phyloP scores from a whole-genome alignment of 1,284 basidiomycete species.

The Sporisorium exsertum region DNA sequence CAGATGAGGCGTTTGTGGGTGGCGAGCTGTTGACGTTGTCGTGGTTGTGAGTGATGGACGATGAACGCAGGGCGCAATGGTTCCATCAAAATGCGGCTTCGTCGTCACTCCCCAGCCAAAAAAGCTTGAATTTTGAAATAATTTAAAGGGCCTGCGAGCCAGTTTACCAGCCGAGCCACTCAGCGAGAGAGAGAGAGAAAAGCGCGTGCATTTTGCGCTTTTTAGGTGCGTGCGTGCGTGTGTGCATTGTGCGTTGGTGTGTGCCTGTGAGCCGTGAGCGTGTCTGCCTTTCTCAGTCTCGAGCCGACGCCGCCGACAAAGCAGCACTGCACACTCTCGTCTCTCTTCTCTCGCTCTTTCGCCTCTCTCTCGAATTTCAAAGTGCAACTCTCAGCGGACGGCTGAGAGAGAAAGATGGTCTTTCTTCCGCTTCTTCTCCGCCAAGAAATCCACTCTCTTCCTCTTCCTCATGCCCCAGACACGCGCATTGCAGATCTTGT shows the following conservation, averaged over 20 bases:
- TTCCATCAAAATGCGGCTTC: background rate
- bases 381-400: background rate
- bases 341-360: background rate
- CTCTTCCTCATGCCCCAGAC: no score
- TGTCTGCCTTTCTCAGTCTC: slow-evolving; percentile 1
- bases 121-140: no score
- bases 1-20: no score
- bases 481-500: slow-evolving; percentile 1
- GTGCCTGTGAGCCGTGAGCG: background rate
- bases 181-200: background rate
- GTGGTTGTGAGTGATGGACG: no score
- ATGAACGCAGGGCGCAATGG: background rate
- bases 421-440: no score
- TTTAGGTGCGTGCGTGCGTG: slow-evolving; percentile 1
- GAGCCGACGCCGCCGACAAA: background rate
- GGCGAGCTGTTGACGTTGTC: no score
- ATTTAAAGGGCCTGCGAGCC: background rate
- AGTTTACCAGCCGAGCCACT: no score
- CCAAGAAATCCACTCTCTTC: no score
- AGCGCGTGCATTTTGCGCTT: background rate
- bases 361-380: background rate
- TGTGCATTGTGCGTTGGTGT: background rate
- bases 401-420: background rate
- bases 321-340: background rate
- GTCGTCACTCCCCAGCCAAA: no score